Percentiles rank a stretch among this genome's conserved stretches.
These are phyloP conservation scores for Penicillium canariense DNA, from an alignment of 495 filamentous ascomycete species.

Conservation along the genomic window DNA sequence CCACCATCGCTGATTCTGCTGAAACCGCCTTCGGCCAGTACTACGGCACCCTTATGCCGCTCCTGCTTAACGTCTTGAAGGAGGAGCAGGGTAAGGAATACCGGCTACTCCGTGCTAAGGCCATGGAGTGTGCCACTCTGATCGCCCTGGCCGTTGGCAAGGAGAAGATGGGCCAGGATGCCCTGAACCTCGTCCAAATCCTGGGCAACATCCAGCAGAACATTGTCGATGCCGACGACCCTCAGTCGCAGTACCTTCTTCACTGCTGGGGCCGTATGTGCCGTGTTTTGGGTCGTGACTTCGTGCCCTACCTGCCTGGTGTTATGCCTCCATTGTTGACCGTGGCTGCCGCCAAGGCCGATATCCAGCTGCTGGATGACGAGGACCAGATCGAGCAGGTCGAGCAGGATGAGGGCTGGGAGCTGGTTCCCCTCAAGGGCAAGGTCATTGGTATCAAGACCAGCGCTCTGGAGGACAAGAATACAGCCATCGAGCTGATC, in stretches of 20 bases:
- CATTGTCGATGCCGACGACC: slow-evolving; percentile 90
- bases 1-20: slow-evolving; percentile 96
- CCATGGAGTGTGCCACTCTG: slow-evolving; percentile 98
- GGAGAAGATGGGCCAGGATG: slow-evolving; percentile 84
- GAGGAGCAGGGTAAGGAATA: slow-evolving; percentile 91
- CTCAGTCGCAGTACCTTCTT: slow-evolving; percentile 93
- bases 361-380: slow-evolving; percentile 94
- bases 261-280: slow-evolving; percentile 99
- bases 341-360: slow-evolving; percentile 90
- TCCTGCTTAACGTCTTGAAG: slow-evolving; percentile 84
- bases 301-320: slow-evolving; percentile 84
- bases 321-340: slow-evolving; percentile 95
- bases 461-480: slow-evolving; percentile 94
- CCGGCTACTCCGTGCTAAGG: slow-evolving; percentile 87
- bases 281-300: slow-evolving; percentile 83
- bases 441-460: slow-evolving; percentile 99
- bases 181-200: slow-evolving; percentile 78
- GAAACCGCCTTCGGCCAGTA: slow-evolving; percentile 95
- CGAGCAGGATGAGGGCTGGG: slow-evolving; percentile 97
- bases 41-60: slow-evolving; percentile 91
- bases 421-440: slow-evolving; percentile 91
- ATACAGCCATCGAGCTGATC: slow-evolving; percentile 96
- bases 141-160: slow-evolving; percentile 96
- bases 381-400: slow-evolving; percentile 91
- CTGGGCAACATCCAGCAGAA: slow-evolving; percentile 82